Base-by-base conservation (phyloP, 2,329 filamentous ascomycete genomes). In the Anthostomella pinea region DNA sequence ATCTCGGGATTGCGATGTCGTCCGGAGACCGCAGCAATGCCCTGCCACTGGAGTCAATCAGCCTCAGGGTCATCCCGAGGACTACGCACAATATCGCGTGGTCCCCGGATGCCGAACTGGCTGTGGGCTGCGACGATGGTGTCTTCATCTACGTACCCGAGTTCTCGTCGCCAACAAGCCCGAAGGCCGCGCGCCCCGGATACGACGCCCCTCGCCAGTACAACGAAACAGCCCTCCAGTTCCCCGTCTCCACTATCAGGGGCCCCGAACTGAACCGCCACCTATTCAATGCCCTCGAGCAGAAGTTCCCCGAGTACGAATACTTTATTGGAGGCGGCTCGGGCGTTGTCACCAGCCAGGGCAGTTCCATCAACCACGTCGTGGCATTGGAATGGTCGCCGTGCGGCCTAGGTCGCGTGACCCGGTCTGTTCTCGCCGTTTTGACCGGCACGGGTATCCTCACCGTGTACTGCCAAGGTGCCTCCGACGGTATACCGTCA, bases 51-150 rank as follows among this genome's bases (percentile, higher is more conserved):
- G 68, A 70, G 46, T 61, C 68, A 3, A 59, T 75, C 15, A 54
- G 59, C 30, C 56, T 75, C 14, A 59, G 59, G 23, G 65, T 67
- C 8, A 59, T 69, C 4, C 68, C 70, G 13, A 56, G 71, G 41
- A 66, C 67, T 18, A 63, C 63, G 27, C 64, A 67, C 33, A 65
- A 66, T 28, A 52, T 71, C 16, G 48, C 70, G 22, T 79, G 75
- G 71, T 80, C 76, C 15, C 70, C 70, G 43, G 76, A 80, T 35
- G 73, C 69, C 16, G 76, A 79, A 49, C 62, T 80, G 5, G 76
- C 75, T 21, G 65, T 79, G 20, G 70, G 68, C 3, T 70, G 72
- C n/a, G 72, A 77, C 43, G 76, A 80, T 52, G 72, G 69, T 26
- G 61, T 78, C 19, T 64, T 70, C 46, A 56, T 77, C 30, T 75